These are phyloP conservation scores for Cryptosporidium tyzzeri DNA, from an alignment of 169 alveolate species.

Conservation along the genomic window DNA sequence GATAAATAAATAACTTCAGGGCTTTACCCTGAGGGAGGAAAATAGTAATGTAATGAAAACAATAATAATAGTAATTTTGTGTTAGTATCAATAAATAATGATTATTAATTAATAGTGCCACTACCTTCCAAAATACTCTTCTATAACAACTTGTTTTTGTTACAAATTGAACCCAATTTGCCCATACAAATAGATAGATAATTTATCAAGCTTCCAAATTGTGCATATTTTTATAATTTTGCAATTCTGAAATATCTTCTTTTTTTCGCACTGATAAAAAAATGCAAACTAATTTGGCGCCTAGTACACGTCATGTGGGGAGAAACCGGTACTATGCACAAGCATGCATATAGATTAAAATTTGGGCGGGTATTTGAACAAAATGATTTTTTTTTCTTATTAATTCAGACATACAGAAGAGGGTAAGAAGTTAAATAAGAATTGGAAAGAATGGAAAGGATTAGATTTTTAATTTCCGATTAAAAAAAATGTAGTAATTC, in stretches of 20 bases:
- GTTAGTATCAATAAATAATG: no score
- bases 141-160: not conserved
- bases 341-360: not conserved
- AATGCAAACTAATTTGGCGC: not conserved
- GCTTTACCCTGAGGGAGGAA: not conserved
- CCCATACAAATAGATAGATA: not conserved
- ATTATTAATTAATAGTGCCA: no score
- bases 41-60: no score
- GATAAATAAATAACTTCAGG: not conserved
- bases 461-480: no score
- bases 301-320: constrained; percentile 1
- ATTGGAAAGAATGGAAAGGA: no score
- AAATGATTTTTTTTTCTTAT: no score
- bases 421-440: no score
- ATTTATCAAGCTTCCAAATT: not conserved
- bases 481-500: no score
- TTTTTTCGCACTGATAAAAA: not conserved
- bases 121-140: not conserved
- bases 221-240: constrained; percentile 10
- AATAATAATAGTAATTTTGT: no score
- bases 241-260: constrained; percentile 7
- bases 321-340: constrained; percentile 6
- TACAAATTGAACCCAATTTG: not conserved
- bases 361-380: not conserved
- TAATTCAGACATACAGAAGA: no score